phyloP scores from a whole-genome alignment of 2,329 filamentous ascomycete species.

The Alternaria infectoria region DNA sequence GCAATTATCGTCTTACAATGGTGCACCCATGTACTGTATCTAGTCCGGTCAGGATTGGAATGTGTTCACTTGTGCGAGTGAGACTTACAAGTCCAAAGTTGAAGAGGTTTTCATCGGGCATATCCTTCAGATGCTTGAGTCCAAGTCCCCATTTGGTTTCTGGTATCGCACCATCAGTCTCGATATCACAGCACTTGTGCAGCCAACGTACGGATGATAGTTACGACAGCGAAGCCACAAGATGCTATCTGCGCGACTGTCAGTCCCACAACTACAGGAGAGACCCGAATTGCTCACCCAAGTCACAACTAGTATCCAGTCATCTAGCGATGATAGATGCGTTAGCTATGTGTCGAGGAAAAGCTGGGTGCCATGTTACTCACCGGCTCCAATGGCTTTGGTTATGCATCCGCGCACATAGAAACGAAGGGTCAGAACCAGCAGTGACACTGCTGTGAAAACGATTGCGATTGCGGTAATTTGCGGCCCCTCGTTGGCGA shows the following conservation, averaged over 20 bases:
- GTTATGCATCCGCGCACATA: conserved; percentile 20
- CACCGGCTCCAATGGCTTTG: conserved; percentile 20
- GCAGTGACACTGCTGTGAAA: conserved; percentile 10
- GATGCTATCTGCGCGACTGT: conserved; percentile 8
- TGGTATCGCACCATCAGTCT: neutral
- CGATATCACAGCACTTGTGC: neutral
- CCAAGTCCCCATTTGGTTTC: conserved; percentile 25
- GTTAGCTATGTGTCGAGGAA: neutral
- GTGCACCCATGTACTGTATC: conserved; percentile 25
- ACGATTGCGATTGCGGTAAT: conserved; percentile 11
- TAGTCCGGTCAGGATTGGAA: conserved; percentile 1
- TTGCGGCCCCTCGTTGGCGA: conserved; percentile 8
- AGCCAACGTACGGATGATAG: conserved; percentile 13
- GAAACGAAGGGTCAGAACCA: conserved; percentile 11
- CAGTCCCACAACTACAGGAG: neutral
- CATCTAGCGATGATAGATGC: conserved; percentile 6
- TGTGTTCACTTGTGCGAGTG: neutral
- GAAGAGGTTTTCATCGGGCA: conserved; percentile 17
- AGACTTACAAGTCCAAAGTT: conserved; percentile 18
- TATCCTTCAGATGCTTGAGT: conserved; percentile 11
- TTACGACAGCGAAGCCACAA: conserved; percentile 21
- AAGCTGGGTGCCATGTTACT: neutral
- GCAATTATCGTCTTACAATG: conserved; percentile 12
- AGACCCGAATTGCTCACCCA: conserved; percentile 9
- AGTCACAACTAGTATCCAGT: conserved; percentile 13